phyloP scores from a whole-genome alignment of 1,284 basidiomycete genomes.

The Rhodotorula glutinis region DNA sequence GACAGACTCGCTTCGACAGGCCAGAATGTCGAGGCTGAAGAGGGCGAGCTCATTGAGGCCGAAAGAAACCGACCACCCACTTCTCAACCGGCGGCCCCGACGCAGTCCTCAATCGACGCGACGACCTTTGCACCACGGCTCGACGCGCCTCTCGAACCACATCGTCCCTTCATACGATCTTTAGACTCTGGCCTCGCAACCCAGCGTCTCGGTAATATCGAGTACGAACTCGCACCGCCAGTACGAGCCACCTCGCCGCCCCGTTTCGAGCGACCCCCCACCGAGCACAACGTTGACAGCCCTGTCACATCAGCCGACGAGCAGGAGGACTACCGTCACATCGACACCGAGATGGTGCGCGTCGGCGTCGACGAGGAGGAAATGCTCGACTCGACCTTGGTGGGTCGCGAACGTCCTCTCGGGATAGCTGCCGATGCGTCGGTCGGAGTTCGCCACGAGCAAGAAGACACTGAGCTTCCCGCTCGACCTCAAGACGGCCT shows the following conservation, averaged over 20 bases:
- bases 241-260: conserved; percentile 15
- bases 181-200: not conserved
- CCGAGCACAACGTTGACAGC: conserved; percentile 10
- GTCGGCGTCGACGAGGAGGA: conserved; percentile 8
- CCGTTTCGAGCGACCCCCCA: not conserved
- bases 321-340: not conserved
- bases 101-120: not conserved
- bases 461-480: conserved; percentile 4
- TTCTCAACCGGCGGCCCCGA: too few relatives aligned
- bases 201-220: not conserved
- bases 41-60: too few relatives aligned
- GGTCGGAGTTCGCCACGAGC: not conserved
- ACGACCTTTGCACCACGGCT: not conserved
- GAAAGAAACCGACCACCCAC: too few relatives aligned
- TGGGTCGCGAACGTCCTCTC: not conserved
- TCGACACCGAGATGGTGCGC: not conserved
- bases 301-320: not conserved
- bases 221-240: conserved; percentile 15
- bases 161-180: not conserved
- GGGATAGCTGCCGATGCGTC: not conserved
- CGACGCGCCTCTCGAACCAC: not conserved
- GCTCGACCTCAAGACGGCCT: not conserved
- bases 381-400: not conserved
- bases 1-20: too few relatives aligned
- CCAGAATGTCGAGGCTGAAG: too few relatives aligned